phyloP scores from a whole-genome alignment of 139 green algal genomes.

The Chlamydomonas incerta region DNA sequence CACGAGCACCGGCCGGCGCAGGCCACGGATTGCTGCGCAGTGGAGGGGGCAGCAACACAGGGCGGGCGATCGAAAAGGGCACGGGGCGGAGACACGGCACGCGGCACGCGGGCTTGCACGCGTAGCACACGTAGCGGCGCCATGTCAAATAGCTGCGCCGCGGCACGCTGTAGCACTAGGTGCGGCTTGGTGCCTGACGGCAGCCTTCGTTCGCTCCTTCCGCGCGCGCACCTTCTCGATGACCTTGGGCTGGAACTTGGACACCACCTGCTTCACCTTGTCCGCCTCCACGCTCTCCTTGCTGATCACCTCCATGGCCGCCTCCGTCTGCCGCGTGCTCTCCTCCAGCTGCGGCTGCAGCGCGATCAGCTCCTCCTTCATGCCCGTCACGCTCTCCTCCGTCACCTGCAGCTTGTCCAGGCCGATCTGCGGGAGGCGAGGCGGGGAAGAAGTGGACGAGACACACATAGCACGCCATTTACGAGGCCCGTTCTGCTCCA shows the following conservation, averaged over 20 bases:
- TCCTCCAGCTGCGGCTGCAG: constrained; percentile 85
- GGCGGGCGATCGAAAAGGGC: no score
- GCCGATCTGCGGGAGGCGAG: constrained; percentile 46
- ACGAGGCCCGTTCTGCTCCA: no score
- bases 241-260: constrained; percentile 63
- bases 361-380: constrained; percentile 86
- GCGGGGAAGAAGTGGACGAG: no score
- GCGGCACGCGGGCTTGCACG: no score
- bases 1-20: constrained; percentile 82
- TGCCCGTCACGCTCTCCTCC: constrained; percentile 69
- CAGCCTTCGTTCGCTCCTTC: no score
- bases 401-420: constrained; percentile 81
- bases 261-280: constrained; percentile 82
- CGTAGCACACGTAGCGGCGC: no score
- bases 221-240: constrained; percentile 64
- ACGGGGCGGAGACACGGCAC: no score
- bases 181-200: no score
- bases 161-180: no score
- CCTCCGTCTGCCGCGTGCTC: constrained; percentile 77
- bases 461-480: no score
- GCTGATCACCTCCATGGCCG: constrained; percentile 68
- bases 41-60: no score
- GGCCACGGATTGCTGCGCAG: constrained; percentile 58
- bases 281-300: constrained; percentile 77
- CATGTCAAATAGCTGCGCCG: no score